Percentiles rank a stretch among this genome's conserved stretches.
Conservation (phyloP, 192 early-diverging fungal species). For the Phycomyces blakesleeanus region DNA sequence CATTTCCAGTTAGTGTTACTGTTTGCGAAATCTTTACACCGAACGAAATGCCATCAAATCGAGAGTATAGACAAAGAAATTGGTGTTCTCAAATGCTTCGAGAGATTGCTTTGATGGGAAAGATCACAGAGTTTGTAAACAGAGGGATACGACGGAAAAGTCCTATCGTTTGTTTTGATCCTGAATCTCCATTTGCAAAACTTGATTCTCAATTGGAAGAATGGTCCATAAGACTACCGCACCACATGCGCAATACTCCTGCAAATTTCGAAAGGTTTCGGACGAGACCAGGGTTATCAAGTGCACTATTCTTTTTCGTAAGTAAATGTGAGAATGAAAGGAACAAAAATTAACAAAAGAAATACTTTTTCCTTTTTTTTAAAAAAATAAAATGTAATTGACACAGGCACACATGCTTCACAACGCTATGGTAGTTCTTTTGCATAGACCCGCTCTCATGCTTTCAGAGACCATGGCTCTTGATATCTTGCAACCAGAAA, state of each 20-base stretch:
- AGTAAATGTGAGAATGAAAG: not conserved
- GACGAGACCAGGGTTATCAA: conserved; percentile 21
- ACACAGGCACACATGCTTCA: conserved; percentile 40
- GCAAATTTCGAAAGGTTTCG: conserved; percentile 33
- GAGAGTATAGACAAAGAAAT: not conserved
- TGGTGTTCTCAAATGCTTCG: conserved; percentile 17
- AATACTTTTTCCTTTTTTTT: too few species aligned
- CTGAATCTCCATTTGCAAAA: conserved; percentile 40
- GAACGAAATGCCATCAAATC: not conserved
- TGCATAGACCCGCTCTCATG: conserved; percentile 43
- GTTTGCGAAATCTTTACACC: not conserved
- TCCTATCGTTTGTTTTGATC: conserved; percentile 28
- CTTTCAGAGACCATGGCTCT: conserved; percentile 20
- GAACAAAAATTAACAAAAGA: too few species aligned
- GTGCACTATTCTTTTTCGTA: conserved; percentile 5
- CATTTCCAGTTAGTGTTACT: not conserved
- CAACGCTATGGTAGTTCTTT: conserved; percentile 39
- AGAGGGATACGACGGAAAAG: conserved; percentile 32
- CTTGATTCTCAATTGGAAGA: conserved; percentile 34
- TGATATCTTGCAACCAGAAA: conserved; percentile 19
- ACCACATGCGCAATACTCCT: conserved; percentile 29
- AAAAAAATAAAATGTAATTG: too few species aligned
- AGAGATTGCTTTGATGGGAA: conserved; percentile 39
- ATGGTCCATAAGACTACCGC: conserved; percentile 36
- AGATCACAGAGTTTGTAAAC: conserved; percentile 42